These are phyloP conservation scores for Daldinia sp. DNA, from an alignment of 2,329 filamentous ascomycete species.

Conservation along the genomic window DNA sequence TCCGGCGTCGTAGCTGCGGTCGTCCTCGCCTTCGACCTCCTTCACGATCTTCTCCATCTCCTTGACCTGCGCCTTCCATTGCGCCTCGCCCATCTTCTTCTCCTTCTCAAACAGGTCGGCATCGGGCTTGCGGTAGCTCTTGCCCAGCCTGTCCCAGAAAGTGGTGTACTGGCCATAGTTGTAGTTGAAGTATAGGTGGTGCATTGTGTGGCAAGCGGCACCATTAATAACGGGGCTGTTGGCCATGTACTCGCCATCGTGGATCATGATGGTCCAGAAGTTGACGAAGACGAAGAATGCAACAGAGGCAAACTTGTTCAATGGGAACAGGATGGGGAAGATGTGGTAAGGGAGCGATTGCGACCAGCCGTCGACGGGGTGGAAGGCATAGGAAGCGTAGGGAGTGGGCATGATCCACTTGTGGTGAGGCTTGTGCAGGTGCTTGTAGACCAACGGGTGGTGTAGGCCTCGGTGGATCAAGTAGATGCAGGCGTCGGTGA, in stretches of 20 bases:
- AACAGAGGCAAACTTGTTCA: conserved; percentile 91
- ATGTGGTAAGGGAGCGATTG: conserved; percentile 93
- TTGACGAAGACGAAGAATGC: conserved; percentile 92
- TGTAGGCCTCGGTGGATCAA: conserved; percentile 83
- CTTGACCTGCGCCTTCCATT: conserved; percentile 82
- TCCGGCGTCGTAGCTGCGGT: conserved; percentile 60
- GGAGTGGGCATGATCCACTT: conserved; percentile 99
- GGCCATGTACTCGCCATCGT: conserved; percentile 94
- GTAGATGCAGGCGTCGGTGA: conserved; percentile 84
- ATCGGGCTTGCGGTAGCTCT: conserved; percentile 88
- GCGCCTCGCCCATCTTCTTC: conserved; percentile 83
- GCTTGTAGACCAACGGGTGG: conserved; percentile 82
- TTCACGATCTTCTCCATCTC: conserved; percentile 82
- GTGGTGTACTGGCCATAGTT: conserved; percentile 98
- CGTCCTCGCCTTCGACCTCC: conserved; percentile 73
- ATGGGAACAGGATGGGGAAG: conserved; percentile 91
- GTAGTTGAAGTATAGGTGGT: conserved; percentile 89
- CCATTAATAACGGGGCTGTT: conserved; percentile 94
- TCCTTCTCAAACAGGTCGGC: conserved; percentile 86
- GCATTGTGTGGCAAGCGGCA: conserved; percentile 92
- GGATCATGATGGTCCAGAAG: conserved; percentile 95
- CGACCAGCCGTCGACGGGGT: conserved; percentile 89
- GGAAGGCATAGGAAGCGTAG: conserved; percentile 92
- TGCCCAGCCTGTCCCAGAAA: conserved; percentile 87
- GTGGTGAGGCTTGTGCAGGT: conserved; percentile 96